Evolutionary conservation across 148 eudicot species (phyloP).

Genomic region (Talinum fruticosum): DNA sequence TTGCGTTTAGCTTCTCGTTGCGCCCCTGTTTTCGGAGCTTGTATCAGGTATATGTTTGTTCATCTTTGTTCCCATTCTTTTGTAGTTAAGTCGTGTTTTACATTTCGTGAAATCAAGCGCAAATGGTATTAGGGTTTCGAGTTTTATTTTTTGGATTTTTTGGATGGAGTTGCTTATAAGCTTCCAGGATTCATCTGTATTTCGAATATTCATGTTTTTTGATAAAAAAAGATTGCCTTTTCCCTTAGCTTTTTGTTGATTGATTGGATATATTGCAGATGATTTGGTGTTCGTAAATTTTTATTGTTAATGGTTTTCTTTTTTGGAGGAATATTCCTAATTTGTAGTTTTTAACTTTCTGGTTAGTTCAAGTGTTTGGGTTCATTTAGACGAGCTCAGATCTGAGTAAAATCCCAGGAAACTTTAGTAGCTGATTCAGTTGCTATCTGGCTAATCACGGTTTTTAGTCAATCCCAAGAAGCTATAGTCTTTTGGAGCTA

Average conservation of each 20-base stretch:
- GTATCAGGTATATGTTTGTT: constrained; percentile 18
- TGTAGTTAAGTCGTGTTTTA: not conserved
- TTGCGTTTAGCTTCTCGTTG: not conserved
- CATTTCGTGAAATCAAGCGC: not conserved
- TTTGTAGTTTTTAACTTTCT: not conserved
- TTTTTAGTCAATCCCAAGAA: no score
- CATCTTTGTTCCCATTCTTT: not conserved
- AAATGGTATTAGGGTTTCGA: not conserved
- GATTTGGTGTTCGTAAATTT: not conserved
- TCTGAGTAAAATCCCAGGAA: not conserved
- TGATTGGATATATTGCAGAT: not conserved
- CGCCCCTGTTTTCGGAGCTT: not conserved
- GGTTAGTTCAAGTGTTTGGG: not conserved
- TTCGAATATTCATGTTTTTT: constrained; percentile 2
- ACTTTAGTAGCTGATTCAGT: no score
- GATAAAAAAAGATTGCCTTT: not conserved
- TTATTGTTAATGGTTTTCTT: not conserved
- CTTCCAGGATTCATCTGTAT: not conserved
- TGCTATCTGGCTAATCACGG: no score
- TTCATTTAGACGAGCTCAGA: not conserved
- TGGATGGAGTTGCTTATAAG: not conserved
- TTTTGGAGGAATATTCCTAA: not conserved
- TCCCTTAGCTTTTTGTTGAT: not conserved
- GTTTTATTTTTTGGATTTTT: no score
- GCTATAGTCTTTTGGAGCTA: no score